Conservation (phyloP, 257 asterid species). For the Rehmannia glutinosa region DNA sequence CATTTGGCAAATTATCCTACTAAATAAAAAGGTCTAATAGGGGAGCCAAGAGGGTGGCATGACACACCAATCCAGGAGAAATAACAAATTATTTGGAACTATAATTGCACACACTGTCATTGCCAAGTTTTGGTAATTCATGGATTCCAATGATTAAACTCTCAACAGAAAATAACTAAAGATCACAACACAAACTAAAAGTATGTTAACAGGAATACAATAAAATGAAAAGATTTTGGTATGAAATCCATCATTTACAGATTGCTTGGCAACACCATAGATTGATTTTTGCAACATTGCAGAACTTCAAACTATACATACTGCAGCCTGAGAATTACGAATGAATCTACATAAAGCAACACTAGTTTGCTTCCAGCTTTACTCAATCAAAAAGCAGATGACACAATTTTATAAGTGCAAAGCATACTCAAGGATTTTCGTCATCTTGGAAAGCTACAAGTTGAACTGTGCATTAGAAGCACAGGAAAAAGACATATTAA, state of each 20-base stretch:
- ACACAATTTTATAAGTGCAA: background rate
- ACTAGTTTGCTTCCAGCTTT: background rate
- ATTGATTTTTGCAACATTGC: background rate
- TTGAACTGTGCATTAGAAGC: background rate
- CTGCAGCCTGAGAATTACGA: background rate
- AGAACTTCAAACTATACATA: background rate
- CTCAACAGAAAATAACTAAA: background rate
- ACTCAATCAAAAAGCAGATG: background rate
- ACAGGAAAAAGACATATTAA: slow-evolving; percentile 16
- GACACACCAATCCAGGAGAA: background rate
- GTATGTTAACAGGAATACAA: background rate
- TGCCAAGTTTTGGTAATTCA: background rate
- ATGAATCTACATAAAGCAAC: slow-evolving; percentile 1
- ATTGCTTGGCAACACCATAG: background rate
- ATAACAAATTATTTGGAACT: background rate
- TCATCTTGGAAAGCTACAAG: background rate
- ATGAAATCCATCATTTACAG: background rate
- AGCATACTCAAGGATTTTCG: background rate
- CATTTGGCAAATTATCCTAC: background rate
- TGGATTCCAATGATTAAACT: background rate
- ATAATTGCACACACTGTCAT: background rate
- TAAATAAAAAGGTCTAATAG: background rate
- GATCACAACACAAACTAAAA: background rate
- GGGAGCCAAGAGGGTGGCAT: background rate
- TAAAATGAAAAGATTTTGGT: background rate